Conservation (phyloP, 257 asterid species). For the Verbascum thapsus region DNA sequence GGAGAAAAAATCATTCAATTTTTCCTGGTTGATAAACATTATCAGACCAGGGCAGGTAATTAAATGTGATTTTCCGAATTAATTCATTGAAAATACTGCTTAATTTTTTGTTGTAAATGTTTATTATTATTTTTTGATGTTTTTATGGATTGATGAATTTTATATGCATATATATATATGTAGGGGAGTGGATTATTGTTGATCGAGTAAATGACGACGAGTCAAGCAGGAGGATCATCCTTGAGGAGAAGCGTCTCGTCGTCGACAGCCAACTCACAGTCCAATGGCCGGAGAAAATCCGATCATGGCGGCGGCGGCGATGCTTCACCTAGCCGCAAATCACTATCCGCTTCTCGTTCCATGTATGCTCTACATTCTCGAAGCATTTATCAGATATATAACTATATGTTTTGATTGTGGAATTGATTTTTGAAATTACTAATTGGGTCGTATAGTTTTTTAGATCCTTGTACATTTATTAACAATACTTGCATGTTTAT, state of each 20-base stretch:
- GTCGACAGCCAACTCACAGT: conserved; percentile 51
- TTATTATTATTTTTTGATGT: background rate
- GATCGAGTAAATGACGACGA: conserved; percentile 58
- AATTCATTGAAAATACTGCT: background rate
- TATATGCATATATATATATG: background rate
- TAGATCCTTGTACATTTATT: background rate
- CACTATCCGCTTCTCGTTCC: conserved; percentile 66
- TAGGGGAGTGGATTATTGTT: conserved; percentile 40
- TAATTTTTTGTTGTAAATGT: background rate
- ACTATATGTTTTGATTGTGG: background rate
- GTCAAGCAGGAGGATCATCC: conserved; percentile 71
- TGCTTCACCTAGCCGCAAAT: conserved; percentile 47
- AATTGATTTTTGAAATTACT: background rate
- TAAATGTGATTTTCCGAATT: background rate
- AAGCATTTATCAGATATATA: background rate
- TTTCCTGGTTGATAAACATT: conserved; percentile 39
- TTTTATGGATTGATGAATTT: conserved; percentile 3
- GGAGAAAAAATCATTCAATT: too few relatives aligned
- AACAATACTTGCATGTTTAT: background rate
- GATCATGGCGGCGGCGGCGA: conserved; percentile 38
- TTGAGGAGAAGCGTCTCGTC: conserved; percentile 68
- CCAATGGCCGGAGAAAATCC: conserved; percentile 46
- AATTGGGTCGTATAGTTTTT: background rate
- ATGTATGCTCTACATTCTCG: conserved; percentile 39
- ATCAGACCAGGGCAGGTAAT: conserved; percentile 45